Evolutionary conservation across 1,284 basidiomycete species (phyloP).

Genomic region (Ustilago nuda): DNA sequence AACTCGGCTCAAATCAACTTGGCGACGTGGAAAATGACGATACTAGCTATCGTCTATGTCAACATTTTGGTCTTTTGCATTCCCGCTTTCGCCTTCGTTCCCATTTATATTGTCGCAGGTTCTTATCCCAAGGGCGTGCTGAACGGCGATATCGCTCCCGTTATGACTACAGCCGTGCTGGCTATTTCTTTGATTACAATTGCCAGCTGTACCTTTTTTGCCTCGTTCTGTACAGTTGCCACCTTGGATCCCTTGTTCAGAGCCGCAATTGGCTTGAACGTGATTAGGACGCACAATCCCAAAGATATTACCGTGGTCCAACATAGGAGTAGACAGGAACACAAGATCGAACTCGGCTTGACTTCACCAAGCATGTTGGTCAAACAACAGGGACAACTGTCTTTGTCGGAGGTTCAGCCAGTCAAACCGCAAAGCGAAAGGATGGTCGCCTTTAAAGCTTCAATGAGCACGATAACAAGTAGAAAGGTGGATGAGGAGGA

Average conservation of each 20-base stretch:
- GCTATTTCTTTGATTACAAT: conserved; percentile 9
- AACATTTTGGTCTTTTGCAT: conserved; percentile 6
- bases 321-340: conserved; percentile 6
- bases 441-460: neutral
- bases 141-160: neutral
- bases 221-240: conserved; percentile 20
- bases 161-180: neutral
- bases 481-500: neutral
- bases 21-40: conserved; percentile 31
- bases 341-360: neutral
- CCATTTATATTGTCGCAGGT: conserved; percentile 14
- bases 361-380: neutral
- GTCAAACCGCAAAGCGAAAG: neutral
- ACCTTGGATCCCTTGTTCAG: conserved; percentile 38
- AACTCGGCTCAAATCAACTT: neutral
- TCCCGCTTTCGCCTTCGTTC: conserved; percentile 11
- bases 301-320: conserved; percentile 19
- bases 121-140: neutral
- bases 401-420: neutral
- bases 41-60: conserved; percentile 15
- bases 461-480: neutral
- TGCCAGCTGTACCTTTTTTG: conserved; percentile 15
- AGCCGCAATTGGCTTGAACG: conserved; percentile 30
- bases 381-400: neutral
- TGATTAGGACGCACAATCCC: conserved; percentile 8